These are phyloP conservation scores for Pseudonitzschia delicatissima DNA, from an alignment of 108 stramenopile genomes.

Conservation along the genomic window DNA sequence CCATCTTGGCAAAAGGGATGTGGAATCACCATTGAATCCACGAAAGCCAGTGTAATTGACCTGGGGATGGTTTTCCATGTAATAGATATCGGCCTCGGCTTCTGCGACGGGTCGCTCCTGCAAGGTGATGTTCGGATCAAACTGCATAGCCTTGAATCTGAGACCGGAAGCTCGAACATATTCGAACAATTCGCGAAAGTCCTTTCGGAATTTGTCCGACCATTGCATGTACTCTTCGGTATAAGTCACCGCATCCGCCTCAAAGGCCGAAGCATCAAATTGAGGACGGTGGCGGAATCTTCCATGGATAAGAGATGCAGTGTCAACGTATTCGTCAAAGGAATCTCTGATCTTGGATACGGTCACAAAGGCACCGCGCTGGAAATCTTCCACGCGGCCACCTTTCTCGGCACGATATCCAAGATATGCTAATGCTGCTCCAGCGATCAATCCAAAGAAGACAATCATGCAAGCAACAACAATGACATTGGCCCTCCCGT, in stretches of 20 bases:
- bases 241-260: not conserved
- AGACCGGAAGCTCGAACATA: constrained; percentile 20
- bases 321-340: constrained; percentile 37
- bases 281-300: constrained; percentile 25
- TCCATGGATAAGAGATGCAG: constrained; percentile 32
- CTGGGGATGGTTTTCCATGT: constrained; percentile 34
- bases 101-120: constrained; percentile 29
- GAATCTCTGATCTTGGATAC: constrained; percentile 12
- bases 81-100: constrained; percentile 25
- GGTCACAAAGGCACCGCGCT: constrained; percentile 21
- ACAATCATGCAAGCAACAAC: not conserved
- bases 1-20: constrained; percentile 11
- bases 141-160: constrained; percentile 33
- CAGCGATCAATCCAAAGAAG: constrained; percentile 1
- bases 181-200: constrained; percentile 46
- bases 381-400: constrained; percentile 21
- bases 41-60: constrained; percentile 27
- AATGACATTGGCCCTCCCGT: not conserved
- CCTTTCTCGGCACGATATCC: constrained; percentile 8
- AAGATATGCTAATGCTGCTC: constrained; percentile 18
- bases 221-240: constrained; percentile 2
- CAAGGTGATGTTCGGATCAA: constrained; percentile 34
- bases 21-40: constrained; percentile 27
- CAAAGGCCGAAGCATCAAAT: constrained; percentile 1
- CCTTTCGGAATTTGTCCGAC: constrained; percentile 15